phyloP scores from a whole-genome alignment of 192 early-diverging fungal genomes.

The Coemansia erecta region DNA sequence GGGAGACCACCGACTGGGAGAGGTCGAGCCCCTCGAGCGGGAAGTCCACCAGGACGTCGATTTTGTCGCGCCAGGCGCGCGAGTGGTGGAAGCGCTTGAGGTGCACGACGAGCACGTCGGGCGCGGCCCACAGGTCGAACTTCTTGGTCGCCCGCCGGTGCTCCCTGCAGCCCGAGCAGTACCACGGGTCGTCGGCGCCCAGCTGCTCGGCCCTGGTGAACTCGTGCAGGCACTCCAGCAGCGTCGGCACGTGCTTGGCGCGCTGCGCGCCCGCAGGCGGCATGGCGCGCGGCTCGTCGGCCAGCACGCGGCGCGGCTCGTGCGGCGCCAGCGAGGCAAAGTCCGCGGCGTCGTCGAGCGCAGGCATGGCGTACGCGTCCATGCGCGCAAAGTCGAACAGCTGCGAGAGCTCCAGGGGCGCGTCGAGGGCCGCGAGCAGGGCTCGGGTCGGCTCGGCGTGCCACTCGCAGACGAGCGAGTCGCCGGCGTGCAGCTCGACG shows the following conservation, averaged over 20 bases:
- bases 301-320: not conserved
- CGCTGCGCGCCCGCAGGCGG: conserved; percentile 7
- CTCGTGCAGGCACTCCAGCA: conserved; percentile 71
- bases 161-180: conserved; percentile 73
- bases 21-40: conserved; percentile 66
- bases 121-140: conserved; percentile 74
- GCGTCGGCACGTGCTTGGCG: conserved; percentile 51
- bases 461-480: conserved; percentile 52
- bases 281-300: conserved; percentile 2
- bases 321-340: conserved; percentile 18
- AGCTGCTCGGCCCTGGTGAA: conserved; percentile 74
- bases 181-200: conserved; percentile 74
- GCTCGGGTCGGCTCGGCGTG: conserved; percentile 20
- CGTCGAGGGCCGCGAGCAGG: conserved; percentile 23
- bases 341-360: conserved; percentile 36
- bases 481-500: conserved; percentile 33
- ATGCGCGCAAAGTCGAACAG: conserved; percentile 38
- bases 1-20: conserved; percentile 45
- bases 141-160: conserved; percentile 77
- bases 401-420: not conserved
- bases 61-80: conserved; percentile 67
- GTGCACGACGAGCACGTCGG: conserved; percentile 78
- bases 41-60: conserved; percentile 71
- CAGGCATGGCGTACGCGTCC: conserved; percentile 38
- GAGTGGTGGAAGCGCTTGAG: conserved; percentile 77